Percentiles rank a stretch among this genome's conserved stretches.
Evolutionary conservation across 1,284 basidiomycete genomes (phyloP).

Genomic region (Ceratobasidium sp.): DNA sequence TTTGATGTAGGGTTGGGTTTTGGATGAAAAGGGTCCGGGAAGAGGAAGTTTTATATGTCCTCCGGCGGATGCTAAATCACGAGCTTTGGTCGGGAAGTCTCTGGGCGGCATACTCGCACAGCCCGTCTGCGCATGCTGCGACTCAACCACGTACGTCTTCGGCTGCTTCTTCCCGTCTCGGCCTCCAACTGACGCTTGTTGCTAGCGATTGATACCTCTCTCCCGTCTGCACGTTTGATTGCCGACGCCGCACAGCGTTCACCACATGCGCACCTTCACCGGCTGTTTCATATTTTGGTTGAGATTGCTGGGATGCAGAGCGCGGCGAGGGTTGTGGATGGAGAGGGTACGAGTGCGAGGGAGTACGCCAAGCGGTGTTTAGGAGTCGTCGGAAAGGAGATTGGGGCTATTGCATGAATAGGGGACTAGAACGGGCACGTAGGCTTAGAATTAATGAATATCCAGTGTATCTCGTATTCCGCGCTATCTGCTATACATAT

Average conservation of each 20-base stretch:
- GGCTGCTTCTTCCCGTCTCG: slow-evolving; percentile 7
- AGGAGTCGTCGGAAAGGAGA: slow-evolving; percentile 77
- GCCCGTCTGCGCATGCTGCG: slow-evolving; percentile 68
- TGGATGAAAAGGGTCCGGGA: slow-evolving; percentile 74
- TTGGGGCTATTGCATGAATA: slow-evolving; percentile 60
- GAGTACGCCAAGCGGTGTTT: slow-evolving; percentile 77
- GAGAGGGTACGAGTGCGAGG: slow-evolving; percentile 73
- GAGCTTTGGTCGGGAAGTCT: slow-evolving; percentile 79
- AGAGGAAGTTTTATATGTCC: slow-evolving; percentile 89
- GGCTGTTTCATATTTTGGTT: slow-evolving; percentile 82
- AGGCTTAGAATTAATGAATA: neutral
- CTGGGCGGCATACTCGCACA: slow-evolving; percentile 77
- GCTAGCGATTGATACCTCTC: slow-evolving; percentile 63
- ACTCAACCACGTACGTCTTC: slow-evolving; percentile 67
- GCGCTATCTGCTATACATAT: slow-evolving; percentile 17
- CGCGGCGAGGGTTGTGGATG: slow-evolving; percentile 54
- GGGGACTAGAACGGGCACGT: neutral
- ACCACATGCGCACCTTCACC: slow-evolving; percentile 83
- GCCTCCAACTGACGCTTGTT: slow-evolving; percentile 1
- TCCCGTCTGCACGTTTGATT: slow-evolving; percentile 67
- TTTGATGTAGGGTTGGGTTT: slow-evolving; percentile 23
- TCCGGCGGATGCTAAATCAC: slow-evolving; percentile 79
- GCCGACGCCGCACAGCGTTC: slow-evolving; percentile 79
- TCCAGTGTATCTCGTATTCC: slow-evolving; percentile 16
- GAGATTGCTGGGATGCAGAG: slow-evolving; percentile 69